Base-by-base conservation (phyloP, 1,284 basidiomycete species). In the Butyriboletus pseudospeciosus region DNA sequence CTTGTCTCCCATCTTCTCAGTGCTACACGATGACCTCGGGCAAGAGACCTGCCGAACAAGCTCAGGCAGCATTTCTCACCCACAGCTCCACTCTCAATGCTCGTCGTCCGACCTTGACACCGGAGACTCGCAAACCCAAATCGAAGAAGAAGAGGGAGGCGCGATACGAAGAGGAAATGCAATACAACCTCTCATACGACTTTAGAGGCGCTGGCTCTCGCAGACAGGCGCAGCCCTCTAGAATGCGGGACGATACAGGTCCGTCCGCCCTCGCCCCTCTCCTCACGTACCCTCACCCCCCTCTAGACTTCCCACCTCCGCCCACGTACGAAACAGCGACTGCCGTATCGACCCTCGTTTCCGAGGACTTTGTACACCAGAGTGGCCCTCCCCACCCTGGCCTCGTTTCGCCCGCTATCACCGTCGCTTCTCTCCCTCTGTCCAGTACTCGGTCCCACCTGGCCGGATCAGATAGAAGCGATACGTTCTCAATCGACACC, bases 71-170 rank as follows among this genome's bases (percentile, higher is more conserved):
- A 57, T 85, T 82, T 73, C 77, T 83, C 58, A 79, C 79, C 51
- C 79, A 81, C 64, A 70, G 74, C 67, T 75, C 79, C 65, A 76
- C 74, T 49, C 81, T 79, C 64, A 79, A 81, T 67, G 80, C 76
- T 58, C 81, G 80, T 63, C 62, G 74, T 61, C 72, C 78, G 39
- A 73, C 79, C 58, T 71, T 77, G 56, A 72, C 79, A 42, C 79
- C 20, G 20, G 20, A 20, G 20, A 20, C 20, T 20, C 20, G 80
- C 57, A 81, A 80, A 70, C 65, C 66, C 28, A 75, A 69, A 63
- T 68, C 64, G 60, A 65, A 53, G 56, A 67, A 64, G 60, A 63
- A 66, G 61, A 71, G 63, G 65, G 67, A 72, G 57, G 66, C 73
- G 25, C 67, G 68, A 58, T 69, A 71, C 66, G 70, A 70, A 49